Percentiles rank a stretch among this genome's conserved stretches.
These are phyloP conservation scores for Talaromyces piceae DNA, from an alignment of 2,329 filamentous ascomycete species.

Conservation along the genomic window DNA sequence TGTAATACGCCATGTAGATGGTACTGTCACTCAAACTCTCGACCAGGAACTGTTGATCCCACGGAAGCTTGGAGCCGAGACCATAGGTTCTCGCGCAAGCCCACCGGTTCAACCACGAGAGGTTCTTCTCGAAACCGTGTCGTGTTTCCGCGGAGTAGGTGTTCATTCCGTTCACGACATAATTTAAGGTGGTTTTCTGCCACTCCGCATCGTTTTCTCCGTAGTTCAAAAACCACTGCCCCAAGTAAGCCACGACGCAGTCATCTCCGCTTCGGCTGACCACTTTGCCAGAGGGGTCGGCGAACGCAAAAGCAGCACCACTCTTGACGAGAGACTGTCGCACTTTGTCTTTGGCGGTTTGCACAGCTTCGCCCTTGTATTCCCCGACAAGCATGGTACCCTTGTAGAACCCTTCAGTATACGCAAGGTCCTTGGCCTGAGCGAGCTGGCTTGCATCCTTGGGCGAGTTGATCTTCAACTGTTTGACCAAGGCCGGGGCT, in stretches of 20 bases:
- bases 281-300: constrained; percentile 85
- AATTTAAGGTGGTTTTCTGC: constrained; percentile 66
- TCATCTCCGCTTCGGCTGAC: constrained; percentile 84
- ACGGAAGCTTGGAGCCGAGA: constrained; percentile 87
- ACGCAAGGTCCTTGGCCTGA: constrained; percentile 91
- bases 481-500: constrained; percentile 75
- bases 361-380: constrained; percentile 78
- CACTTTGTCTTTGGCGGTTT: constrained; percentile 79
- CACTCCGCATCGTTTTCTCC: constrained; percentile 74
- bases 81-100: constrained; percentile 88
- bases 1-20: constrained; percentile 66
- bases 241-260: constrained; percentile 85
- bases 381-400: constrained; percentile 83
- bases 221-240: constrained; percentile 98
- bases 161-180: constrained; percentile 67
- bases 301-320: constrained; percentile 80
- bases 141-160: constrained; percentile 72
- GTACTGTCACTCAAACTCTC: constrained; percentile 89
- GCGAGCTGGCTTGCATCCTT: constrained; percentile 88
- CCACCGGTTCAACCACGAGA: constrained; percentile 94
- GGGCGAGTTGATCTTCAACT: constrained; percentile 92
- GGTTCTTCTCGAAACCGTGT: constrained; percentile 73
- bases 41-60: constrained; percentile 85
- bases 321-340: constrained; percentile 67
- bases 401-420: constrained; percentile 97